Evolutionary conservation across 495 filamentous ascomycete genomes (phyloP), one percentile per base, ranked within the genome.

Genomic region (Lepraria neglecta): DNA sequence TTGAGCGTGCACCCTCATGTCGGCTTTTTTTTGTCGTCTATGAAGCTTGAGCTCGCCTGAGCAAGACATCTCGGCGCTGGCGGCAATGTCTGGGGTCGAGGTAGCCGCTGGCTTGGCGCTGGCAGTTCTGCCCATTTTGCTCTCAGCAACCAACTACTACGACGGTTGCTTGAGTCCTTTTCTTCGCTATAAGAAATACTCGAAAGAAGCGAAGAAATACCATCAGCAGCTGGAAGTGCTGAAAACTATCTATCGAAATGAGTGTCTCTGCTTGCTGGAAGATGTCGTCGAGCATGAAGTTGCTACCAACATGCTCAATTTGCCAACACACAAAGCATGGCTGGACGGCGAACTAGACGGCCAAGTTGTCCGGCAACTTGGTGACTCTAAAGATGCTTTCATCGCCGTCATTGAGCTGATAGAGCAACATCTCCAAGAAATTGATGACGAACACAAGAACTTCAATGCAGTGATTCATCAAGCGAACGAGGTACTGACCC

Each of bases 71-170:
- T 24, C 2, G 24, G 24, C 24, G 24, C 24, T 55, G 30, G 40
- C 10, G 15, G 24, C 19, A 19, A 61, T 64, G 61, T 66, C 64
- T 0, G 64, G 61, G 6, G 17, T 47, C 1, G 70, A 70, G 40
- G 55, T 59, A 5, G 53, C 30, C 15, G 67, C 56, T n/a, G 68
- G 69, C n/a, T 56, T 73, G 46, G 61, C 54, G 31, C 46, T 73
- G 27, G 71, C 52, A 3, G 46, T 73, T 15, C 61, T 73, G 28
- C 71, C 71, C 10, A 45, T 73, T 15, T 38, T 73, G 2, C 45
- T 72, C 7, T 66, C 65, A 35, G 64, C 64, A 42, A 55, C 64
- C 9, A 63, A 73, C 47, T 64, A 73, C 47, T 74, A 70, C 48
- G 63, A 72, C n/a, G 46, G 62, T 35, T 63, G 61, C 30, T 68